Evolutionary conservation across 768 basidiomycete genomes (phyloP).

Genomic region (Mycena alexandri): DNA sequence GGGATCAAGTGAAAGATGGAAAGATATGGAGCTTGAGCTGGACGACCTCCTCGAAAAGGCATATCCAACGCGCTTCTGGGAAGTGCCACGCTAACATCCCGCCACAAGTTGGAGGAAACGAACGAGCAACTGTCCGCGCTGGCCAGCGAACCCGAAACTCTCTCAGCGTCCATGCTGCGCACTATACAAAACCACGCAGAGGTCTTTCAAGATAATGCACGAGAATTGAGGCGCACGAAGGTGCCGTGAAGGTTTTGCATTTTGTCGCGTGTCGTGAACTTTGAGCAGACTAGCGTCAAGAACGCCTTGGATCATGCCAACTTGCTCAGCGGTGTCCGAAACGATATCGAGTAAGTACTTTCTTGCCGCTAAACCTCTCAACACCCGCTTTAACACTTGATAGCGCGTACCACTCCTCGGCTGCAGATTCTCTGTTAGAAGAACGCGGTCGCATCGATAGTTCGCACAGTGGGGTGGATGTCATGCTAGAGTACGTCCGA

Average conservation of each 20-base stretch:
- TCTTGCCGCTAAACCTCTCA: background rate
- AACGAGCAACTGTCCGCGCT: constrained; percentile 83
- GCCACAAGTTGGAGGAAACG: constrained; percentile 81
- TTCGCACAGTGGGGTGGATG: constrained; percentile 95
- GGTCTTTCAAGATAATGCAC: constrained; percentile 86
- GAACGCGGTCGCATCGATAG: constrained; percentile 93
- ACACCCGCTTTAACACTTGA: constrained; percentile 9
- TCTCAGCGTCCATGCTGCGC: constrained; percentile 88
- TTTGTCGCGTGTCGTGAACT: background rate
- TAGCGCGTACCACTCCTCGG: constrained; percentile 92
- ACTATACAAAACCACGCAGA: constrained; percentile 93
- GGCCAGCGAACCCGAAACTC: constrained; percentile 74
- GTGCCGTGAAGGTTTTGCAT: constrained; percentile 50
- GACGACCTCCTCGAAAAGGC: constrained; percentile 91
- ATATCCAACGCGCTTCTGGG: constrained; percentile 27
- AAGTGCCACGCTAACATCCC: constrained; percentile 36
- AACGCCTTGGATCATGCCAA: constrained; percentile 89
- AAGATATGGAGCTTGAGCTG: constrained; percentile 87
- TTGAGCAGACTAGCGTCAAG: constrained; percentile 77
- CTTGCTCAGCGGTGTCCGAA: constrained; percentile 89
- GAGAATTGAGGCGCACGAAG: constrained; percentile 90
- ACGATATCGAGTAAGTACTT: constrained; percentile 89
- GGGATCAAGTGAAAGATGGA: constrained; percentile 79
- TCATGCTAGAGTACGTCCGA: constrained; percentile 80
- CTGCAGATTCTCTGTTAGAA: constrained; percentile 86